Base-by-base conservation (phyloP, 78 protist species). In the Mastigamoeba balamuthi region DNA sequence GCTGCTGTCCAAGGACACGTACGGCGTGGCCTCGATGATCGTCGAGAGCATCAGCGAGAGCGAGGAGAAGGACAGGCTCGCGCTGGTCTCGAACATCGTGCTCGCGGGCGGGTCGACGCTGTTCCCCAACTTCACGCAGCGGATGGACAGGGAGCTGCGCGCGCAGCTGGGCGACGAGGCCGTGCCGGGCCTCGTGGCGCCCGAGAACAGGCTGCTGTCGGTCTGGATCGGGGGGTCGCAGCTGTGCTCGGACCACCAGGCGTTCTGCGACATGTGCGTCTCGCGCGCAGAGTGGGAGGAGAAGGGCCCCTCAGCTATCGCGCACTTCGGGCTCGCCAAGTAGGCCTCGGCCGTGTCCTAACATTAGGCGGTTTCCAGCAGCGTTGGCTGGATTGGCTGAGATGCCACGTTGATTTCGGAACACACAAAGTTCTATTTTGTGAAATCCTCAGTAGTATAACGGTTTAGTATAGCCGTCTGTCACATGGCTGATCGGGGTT, bases 1-100 rank as follows among this genome's bases (percentile, higher is more conserved):
- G 8, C 7, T 83, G 48, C 9, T 75, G 25, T 84, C 72, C 33
- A 48, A 48, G 17, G 58, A 48, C 58, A 48, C 58, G 33, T 48
- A 25, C 33, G 58, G 58, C 17, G 33, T 48, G 33, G 33, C 58
- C 17, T 17, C 17, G 17, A 48, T 48, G 58, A 48, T 48, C 17
- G 33, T 48, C 17, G 58, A 48, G 58, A 48, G 58, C 58, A 48
- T 48, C 58, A 48, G 17, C 58, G 58, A 17, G 33, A 17, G 17
- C 33, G 58, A 48, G 17, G 17, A 17, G 58, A 48, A 48, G 58
- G 58, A 48, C 58, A 48, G 58, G 17, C 58, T 25, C 17, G 17
- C 58, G 17, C 17, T 48, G 58, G 33, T 48, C 17, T 17, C 58
- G 17, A 48, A 48, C 58, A 48, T 48, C 17, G 58, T 48, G 17